These are phyloP conservation scores for Plasmodium inui DNA, from an alignment of 169 alveolate species.

Conservation along the genomic window DNA sequence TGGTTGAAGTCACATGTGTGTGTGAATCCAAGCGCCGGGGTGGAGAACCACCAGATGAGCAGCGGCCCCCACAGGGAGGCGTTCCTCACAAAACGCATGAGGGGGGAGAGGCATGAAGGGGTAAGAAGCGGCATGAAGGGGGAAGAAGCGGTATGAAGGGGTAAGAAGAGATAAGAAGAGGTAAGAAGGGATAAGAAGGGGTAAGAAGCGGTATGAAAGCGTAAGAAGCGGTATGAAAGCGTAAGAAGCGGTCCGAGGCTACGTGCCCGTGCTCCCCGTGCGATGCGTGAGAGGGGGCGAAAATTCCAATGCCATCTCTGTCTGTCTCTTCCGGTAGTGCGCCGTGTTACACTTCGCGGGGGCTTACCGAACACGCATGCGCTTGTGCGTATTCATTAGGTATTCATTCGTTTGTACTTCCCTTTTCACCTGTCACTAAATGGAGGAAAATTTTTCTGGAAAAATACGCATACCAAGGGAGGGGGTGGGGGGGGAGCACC, in stretches of 20 bases:
- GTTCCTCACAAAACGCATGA: neutral
- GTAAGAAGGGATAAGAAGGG: too few relatives aligned
- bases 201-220: neutral
- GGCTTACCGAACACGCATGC: neutral
- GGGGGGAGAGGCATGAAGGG: too few relatives aligned
- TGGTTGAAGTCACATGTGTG: conserved; percentile 53
- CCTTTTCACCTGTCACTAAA: neutral
- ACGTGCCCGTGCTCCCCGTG: too few relatives aligned
- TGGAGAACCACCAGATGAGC: neutral
- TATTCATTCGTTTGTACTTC: neutral
- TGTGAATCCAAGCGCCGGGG: neutral
- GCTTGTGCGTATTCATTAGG: neutral
- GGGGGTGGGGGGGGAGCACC: neutral
- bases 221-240: neutral
- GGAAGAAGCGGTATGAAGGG: neutral
- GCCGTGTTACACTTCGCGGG: neutral
- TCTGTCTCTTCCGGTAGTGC: neutral
- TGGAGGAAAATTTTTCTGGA: neutral
- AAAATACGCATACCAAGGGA: neutral
- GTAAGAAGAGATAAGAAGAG: too few relatives aligned
- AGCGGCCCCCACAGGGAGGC: neutral
- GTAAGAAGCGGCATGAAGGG: neutral
- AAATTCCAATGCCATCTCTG: neutral
- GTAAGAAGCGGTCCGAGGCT: too few relatives aligned
- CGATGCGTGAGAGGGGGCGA: neutral